Conservation (phyloP, 192 early-diverging fungal genomes). For the Bifiguratus adelaidae region DNA sequence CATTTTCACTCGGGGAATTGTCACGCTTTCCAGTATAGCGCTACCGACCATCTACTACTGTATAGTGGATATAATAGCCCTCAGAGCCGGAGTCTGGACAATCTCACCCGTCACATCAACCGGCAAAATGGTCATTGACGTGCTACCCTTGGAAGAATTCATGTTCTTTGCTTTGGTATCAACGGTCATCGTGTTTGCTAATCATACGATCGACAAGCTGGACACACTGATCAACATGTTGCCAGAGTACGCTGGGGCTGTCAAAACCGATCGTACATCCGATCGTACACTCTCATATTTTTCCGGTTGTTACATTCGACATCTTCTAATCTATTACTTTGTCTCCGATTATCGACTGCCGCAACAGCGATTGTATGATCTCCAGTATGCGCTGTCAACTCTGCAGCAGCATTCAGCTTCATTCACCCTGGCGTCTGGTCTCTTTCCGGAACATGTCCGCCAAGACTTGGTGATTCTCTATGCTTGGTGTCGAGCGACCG, state of each 20-base stretch:
- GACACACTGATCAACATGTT: constrained; percentile 12
- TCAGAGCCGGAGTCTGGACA: constrained; percentile 29
- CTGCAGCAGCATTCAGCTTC: constrained; percentile 11
- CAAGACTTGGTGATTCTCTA: constrained; percentile 21
- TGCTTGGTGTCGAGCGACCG: constrained; percentile 21
- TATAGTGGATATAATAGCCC: constrained; percentile 30
- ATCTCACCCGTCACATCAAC: constrained; percentile 25
- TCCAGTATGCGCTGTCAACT: constrained; percentile 7
- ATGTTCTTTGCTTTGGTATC: constrained; percentile 37
- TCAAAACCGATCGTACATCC: neutral
- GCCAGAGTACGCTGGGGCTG: neutral
- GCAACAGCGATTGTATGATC: constrained; percentile 3
- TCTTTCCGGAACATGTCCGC: constrained; percentile 13
- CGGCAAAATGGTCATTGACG: constrained; percentile 19
- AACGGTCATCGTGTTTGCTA: constrained; percentile 20
- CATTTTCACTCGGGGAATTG: constrained; percentile 17
- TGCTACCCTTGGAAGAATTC: constrained; percentile 39
- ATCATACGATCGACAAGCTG: constrained; percentile 14
- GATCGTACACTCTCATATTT: neutral
- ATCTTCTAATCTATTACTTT: constrained; percentile 8
- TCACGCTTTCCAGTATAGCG: constrained; percentile 6
- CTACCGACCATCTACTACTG: constrained; percentile 34
- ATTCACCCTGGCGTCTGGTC: constrained; percentile 19
- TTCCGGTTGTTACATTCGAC: neutral
- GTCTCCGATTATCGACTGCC: constrained; percentile 7